Evolutionary conservation across 805 yeast genomes (phyloP), one percentile per base, ranked within the genome.

Genomic region (Wickerhamiella alocasiicola): DNA sequence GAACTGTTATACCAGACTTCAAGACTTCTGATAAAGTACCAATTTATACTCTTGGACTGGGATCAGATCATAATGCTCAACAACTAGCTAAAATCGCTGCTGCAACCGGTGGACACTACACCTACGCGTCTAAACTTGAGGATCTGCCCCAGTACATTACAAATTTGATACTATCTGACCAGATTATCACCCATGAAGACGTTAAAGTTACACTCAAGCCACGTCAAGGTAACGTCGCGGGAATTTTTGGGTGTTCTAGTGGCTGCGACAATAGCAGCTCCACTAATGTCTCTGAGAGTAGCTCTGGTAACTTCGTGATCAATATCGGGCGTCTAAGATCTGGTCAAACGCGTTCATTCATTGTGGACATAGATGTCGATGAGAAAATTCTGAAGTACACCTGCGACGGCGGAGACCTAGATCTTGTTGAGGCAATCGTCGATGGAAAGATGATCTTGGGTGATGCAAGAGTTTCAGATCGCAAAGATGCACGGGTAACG

Each of bases 291-390:
- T 4, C 23, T 12, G 35, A 36, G 18, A 31, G 29, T n/a, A n/a
- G 23, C 12, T 19, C 12, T 3, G 41, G 41, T 3, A 15, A 30
- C 24, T 18, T 31, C n/a, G 24, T 19, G 4, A 19, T 43, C 6
- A n/a, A 13, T 3, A n/a, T 39, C 9, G 46, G 46, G 17, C 20
- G 41, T 3, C 21, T 43, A 4, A 41, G 38, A 6, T 43, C 43
- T 11, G 43, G 43, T 1, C 36, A 35, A 17, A n/a, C 11, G 7
- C 32, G 18, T 12, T 16, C 24, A 9, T 24, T 43, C 6, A 11
- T 38, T 12, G 41, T 34, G 4, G 31, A 27, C 4, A 18, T 39
- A 3, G 43, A 43, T 7, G 15, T 35, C 15, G 43, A 43, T 6
- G 9, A 24, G 4, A 13, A 15, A 12, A 23, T 30, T 31, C 13